Evolutionary conservation across 139 green algal species (phyloP), one percentile per base, ranked within the genome.

Genomic region (Pedinophyceae sp.): DNA sequence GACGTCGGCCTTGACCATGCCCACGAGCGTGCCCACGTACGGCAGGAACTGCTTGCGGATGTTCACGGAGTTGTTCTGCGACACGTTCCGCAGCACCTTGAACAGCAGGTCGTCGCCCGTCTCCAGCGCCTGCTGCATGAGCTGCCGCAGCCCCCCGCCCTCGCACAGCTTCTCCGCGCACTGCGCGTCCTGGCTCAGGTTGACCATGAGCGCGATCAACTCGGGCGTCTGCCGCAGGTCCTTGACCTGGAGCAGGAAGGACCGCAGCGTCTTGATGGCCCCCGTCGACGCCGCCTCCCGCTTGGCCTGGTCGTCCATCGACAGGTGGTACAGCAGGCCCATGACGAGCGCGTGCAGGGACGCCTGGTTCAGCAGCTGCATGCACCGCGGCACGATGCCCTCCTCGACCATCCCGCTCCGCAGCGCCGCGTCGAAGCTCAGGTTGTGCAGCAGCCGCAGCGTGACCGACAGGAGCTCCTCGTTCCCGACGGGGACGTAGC

Each of bases 361-460:
- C 2, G 63, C 62, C 18, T 67, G 22, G 2, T 43, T 30, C 65
- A 86, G 73, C 30, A 87, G 69, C 48, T 72, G 64, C 27, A 88
- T 75, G 4, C 58, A 65, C 71, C 77, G 66, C 43, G 53, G n/a
- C 45, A 54, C 73, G 22, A 90, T 39, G 1, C 80, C 79, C 1
- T 59, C 57, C 27, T 73, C 66, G 27, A 80, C 73, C 79, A 94
- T 89, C 45, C 78, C 71, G n/a, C 79, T 67, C n/a, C 82, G 61
- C 49, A 84, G 56, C 1, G 15, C 46, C 4, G 24, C 38, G 55
- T 94, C 85, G 53, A 93, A 94, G 0, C 78, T 81, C 30, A 94
- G 75, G 65, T 93, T 94, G 73, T 87, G 76, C 59, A 90, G 75
- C 58, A 94, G 73, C 5, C 81, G 68, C 52, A 93, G 75, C 58